Conservation (phyloP, 768 basidiomycete species). For the Pulveroboletus sp. region DNA sequence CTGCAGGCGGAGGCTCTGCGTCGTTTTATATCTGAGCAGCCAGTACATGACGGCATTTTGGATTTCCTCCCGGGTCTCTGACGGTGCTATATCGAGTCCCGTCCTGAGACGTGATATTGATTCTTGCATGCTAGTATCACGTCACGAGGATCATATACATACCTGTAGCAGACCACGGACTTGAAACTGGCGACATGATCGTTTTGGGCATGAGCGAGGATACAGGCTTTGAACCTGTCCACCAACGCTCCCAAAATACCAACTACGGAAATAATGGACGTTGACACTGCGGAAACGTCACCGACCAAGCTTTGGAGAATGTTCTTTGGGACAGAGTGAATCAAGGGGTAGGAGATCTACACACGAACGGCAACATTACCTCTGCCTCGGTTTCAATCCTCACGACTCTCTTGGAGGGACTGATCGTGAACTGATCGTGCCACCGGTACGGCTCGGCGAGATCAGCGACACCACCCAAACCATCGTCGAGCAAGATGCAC, state of each 20-base stretch:
- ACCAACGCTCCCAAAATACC: slow-evolving; percentile 28
- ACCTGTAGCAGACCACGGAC: slow-evolving; percentile 66
- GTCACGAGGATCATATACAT: not conserved
- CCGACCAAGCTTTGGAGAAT: slow-evolving; percentile 22
- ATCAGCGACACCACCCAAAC: slow-evolving; percentile 46
- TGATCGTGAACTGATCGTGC: slow-evolving; percentile 58
- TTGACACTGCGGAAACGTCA: slow-evolving; percentile 5
- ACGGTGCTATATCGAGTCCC: slow-evolving; percentile 51
- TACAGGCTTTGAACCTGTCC: slow-evolving; percentile 30
- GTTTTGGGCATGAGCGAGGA: slow-evolving; percentile 39
- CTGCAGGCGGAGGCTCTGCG: slow-evolving; percentile 45
- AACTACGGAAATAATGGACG: slow-evolving; percentile 11
- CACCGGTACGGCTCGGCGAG: slow-evolving; percentile 49
- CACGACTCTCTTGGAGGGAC: slow-evolving; percentile 55
- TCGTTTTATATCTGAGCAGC: slow-evolving; percentile 33
- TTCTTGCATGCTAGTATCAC: not conserved
- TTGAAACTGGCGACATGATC: slow-evolving; percentile 63
- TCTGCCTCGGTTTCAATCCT: slow-evolving; percentile 70
- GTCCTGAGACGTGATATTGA: slow-evolving; percentile 36
- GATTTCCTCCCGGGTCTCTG: slow-evolving; percentile 24
- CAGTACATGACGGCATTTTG: slow-evolving; percentile 31
- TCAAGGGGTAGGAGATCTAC: slow-evolving; percentile 2
- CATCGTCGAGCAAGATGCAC: slow-evolving; percentile 70
- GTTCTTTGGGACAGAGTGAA: slow-evolving; percentile 3
- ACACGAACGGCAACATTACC: slow-evolving; percentile 34